Evolutionary conservation across 2,329 filamentous ascomycete species (phyloP).

Genomic region (Sclerotinia spermophila): DNA sequence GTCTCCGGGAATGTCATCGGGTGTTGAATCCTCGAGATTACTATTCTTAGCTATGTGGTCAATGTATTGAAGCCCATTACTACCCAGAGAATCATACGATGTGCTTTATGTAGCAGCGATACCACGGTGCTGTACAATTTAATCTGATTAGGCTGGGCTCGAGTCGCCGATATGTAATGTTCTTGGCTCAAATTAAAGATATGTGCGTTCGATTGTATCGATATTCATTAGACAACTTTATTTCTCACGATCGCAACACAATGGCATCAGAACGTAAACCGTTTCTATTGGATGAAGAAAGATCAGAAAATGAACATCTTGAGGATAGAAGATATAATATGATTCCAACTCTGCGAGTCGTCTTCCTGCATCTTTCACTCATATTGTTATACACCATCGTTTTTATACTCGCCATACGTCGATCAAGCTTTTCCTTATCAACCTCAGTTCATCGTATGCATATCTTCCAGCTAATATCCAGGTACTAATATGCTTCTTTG

Average conservation of each 20-base stretch:
- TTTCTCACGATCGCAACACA: neutral
- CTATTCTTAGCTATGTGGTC: neutral
- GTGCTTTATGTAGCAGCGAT: neutral
- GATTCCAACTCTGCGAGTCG: neutral
- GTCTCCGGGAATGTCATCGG: neutral
- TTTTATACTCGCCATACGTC: neutral
- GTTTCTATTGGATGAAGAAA: neutral
- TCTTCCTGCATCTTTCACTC: neutral
- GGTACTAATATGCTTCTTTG: neutral
- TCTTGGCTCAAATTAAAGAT: neutral
- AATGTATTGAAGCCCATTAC: neutral
- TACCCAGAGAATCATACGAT: neutral
- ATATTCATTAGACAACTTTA: neutral
- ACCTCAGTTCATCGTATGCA: conserved; percentile 6
- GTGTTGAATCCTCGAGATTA: neutral
- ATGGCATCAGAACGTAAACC: conserved; percentile 7
- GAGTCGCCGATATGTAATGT: neutral
- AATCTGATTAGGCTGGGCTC: neutral
- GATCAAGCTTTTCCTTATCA: neutral
- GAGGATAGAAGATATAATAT: no score
- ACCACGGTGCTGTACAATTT: neutral
- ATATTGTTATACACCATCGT: neutral
- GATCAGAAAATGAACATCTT: neutral
- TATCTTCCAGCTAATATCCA: neutral
- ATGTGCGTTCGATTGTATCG: neutral